These are phyloP conservation scores for Gypsophila paniculata DNA, from an alignment of 179 eudicot genomes.

Conservation along the genomic window DNA sequence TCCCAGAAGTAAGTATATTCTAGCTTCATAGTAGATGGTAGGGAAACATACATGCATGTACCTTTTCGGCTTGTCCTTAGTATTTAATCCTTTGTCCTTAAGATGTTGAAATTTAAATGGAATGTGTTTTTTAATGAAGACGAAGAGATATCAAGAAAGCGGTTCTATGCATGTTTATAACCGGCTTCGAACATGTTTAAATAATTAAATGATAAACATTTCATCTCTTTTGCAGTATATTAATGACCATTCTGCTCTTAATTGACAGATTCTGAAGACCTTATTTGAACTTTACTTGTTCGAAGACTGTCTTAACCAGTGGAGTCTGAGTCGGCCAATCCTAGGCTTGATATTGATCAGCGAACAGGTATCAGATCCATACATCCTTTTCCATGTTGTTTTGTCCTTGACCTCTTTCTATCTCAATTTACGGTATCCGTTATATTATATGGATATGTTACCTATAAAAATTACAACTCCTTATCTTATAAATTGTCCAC, in stretches of 20 bases:
- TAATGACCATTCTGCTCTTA: slow-evolving; percentile 21
- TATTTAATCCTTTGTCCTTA: neutral
- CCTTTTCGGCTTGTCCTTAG: neutral
- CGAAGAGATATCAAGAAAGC: neutral
- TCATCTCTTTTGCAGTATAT: neutral
- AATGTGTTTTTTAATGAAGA: neutral
- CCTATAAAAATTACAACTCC: too few relatives aligned
- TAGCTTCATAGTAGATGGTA: neutral
- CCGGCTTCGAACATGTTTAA: neutral
- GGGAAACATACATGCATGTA: neutral
- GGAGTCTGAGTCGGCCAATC: slow-evolving; percentile 98
- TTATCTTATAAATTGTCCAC: too few relatives aligned
- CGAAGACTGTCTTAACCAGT: slow-evolving; percentile 83
- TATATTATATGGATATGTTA: too few relatives aligned
- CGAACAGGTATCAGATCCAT: slow-evolving; percentile 60
- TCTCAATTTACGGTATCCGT: too few relatives aligned
- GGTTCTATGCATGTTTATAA: slow-evolving; percentile 3
- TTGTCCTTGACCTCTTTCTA: neutral
- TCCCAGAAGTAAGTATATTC: slow-evolving; percentile 70
- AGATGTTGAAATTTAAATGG: neutral
- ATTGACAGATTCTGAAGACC: slow-evolving; percentile 70
- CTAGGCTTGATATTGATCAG: slow-evolving; percentile 81
- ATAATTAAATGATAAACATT: neutral
- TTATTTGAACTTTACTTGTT: slow-evolving; percentile 87
- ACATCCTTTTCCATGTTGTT: slow-evolving; percentile 1